phyloP scores from a whole-genome alignment of 106 monocot species.

The Acorus gramineus region DNA sequence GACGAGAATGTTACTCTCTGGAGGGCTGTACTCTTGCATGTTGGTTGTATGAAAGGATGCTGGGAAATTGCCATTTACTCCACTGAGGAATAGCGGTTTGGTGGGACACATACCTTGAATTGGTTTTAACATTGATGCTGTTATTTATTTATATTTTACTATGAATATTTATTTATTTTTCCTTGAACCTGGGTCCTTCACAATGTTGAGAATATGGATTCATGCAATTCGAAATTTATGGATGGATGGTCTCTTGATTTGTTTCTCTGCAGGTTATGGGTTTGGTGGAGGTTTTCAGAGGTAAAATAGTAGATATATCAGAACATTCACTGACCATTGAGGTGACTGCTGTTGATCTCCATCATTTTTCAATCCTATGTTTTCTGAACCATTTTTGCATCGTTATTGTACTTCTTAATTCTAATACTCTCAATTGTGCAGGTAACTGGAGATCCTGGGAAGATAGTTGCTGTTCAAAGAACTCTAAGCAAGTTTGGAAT shows the following conservation, averaged over 20 bases:
- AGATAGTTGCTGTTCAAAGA: constrained; percentile 68
- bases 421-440: constrained; percentile 19
- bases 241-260: neutral
- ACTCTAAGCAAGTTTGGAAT: constrained; percentile 87
- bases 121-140: no score
- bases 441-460: constrained; percentile 99
- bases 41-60: no score
- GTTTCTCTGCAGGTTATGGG: constrained; percentile 66
- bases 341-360: constrained; percentile 27
- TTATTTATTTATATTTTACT: no score
- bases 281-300: constrained; percentile 84
- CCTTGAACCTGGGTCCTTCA: no score
- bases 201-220: no score
- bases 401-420: neutral
- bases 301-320: constrained; percentile 79
- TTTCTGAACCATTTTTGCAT: neutral
- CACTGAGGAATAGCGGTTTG: no score
- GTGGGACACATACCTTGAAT: no score
- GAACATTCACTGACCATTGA: constrained; percentile 75
- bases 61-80: no score
- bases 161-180: no score
- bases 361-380: constrained; percentile 1
- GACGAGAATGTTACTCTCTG: neutral
- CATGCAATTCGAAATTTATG: no score
- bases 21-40: no score